Conservation (phyloP, 768 basidiomycete species). For the Hypholoma sublateritium region DNA sequence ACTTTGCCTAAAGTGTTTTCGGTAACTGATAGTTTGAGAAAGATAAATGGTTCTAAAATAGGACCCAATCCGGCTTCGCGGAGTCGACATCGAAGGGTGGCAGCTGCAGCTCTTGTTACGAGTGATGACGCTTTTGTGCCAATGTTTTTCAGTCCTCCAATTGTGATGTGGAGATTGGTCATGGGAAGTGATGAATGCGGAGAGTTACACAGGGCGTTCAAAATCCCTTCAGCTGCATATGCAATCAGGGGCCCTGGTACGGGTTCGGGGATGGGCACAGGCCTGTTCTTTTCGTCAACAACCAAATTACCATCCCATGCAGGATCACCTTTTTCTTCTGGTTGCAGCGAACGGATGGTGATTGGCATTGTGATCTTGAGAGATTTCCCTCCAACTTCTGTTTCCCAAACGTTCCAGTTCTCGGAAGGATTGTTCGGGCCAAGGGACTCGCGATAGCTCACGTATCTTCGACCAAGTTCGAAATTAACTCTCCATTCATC, state of each 20-base stretch:
- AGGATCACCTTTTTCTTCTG: slow-evolving; percentile 61
- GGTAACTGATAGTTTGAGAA: slow-evolving; percentile 64
- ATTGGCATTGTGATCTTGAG: slow-evolving; percentile 53
- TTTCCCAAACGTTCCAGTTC: slow-evolving; percentile 53
- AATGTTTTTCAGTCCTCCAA: slow-evolving; percentile 46
- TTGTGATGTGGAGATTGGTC: slow-evolving; percentile 59
- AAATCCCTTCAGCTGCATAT: slow-evolving; percentile 66
- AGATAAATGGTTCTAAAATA: slow-evolving; percentile 77
- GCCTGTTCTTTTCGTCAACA: slow-evolving; percentile 49
- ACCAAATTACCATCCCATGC: slow-evolving; percentile 81
- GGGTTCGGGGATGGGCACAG: slow-evolving; percentile 52
- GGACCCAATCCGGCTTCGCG: slow-evolving; percentile 66
- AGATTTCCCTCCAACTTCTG: slow-evolving; percentile 60
- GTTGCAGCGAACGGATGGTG: slow-evolving; percentile 50
- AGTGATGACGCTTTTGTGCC: slow-evolving; percentile 44
- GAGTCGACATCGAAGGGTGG: slow-evolving; percentile 62
- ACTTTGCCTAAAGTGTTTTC: slow-evolving; percentile 74
- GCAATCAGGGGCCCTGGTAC: slow-evolving; percentile 44
- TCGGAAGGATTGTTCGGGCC: slow-evolving; percentile 30
- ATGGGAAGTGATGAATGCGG: slow-evolving; percentile 75
- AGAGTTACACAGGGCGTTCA: slow-evolving; percentile 72
- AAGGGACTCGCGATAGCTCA: slow-evolving; percentile 75
- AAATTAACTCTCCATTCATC: slow-evolving; percentile 81
- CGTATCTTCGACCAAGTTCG: slow-evolving; percentile 74
- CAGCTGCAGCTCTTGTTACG: slow-evolving; percentile 64